Base-by-base conservation (phyloP, 73 alveolate genomes). In the Urostyla sp. region DNA sequence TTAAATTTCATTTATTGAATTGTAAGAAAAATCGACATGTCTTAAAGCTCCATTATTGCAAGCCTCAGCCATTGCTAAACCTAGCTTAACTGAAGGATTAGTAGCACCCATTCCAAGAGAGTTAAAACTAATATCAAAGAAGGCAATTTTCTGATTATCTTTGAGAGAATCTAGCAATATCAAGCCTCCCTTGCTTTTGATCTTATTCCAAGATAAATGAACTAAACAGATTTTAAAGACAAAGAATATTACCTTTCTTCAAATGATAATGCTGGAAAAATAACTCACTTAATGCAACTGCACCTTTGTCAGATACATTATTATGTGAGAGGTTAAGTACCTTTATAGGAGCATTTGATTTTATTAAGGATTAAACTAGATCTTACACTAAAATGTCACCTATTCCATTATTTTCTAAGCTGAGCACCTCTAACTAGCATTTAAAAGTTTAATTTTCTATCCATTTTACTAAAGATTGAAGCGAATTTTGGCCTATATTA, bases 11-110 rank as follows among this genome's bases (percentile, higher is more conserved):
- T 90, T 80, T 58, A 95, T 49, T 58, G 85, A 78, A 80, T 95
- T 95, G 52, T 91, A 93, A 24, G 98, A 91, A 26, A 95, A 57
- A 84, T 95, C 99, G 21, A 95, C 49, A 78, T 95, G 99, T 4
- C 87, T 51, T 28, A 95, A 56, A 44, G 87, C 56, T 10, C 81
- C 85, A 26, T 43, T 80, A 48, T 84, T 88, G 56, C 87, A 44
- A 31, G 85, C 86, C 21, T 75, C 77, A 0, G 87, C 95, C 37
- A 83, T 34, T 30, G 57, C 40, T 6, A 8, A n/a, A 2, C 73
- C 82, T 36, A 83, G 43, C 45, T 72, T 72, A 38, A n/a, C 46
- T n/a, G n/a, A n/a, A n/a, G n/a, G n/a, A n/a, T n/a, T n/a, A n/a
- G n/a, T n/a, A 11, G 43, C 11, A 11, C 59, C 72, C 27, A 36